Conservation (phyloP, 2,329 filamentous ascomycete genomes). For the Penicillium sp. region DNA sequence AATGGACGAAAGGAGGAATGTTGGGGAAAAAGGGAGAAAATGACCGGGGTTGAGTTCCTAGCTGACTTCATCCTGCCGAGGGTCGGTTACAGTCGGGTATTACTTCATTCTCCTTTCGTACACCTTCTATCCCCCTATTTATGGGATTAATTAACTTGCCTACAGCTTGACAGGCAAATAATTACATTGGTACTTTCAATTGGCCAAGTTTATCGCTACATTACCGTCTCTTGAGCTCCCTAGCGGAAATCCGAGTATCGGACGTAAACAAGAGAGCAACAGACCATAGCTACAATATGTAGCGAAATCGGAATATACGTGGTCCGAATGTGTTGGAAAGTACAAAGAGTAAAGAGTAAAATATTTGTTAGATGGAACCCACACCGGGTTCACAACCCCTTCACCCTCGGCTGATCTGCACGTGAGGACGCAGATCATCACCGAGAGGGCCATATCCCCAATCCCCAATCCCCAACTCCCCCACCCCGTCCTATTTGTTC, state of each 20-base stretch:
- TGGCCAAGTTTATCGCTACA: background rate
- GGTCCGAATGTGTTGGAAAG: background rate
- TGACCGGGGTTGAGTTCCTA: conserved; percentile 10
- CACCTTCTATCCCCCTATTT: background rate
- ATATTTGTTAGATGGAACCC: background rate
- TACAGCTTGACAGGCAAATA: background rate
- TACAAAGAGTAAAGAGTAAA: background rate
- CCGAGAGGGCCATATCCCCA: background rate
- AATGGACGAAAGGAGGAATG: conserved; percentile 6
- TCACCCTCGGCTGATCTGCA: conserved; percentile 5
- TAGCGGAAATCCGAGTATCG: conserved; percentile 1
- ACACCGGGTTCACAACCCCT: background rate
- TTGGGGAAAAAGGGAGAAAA: conserved; percentile 11
- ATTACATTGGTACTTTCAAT: background rate
- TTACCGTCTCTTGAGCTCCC: background rate
- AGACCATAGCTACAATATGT: background rate
- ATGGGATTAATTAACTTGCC: background rate
- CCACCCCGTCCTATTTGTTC: background rate
- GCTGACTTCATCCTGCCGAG: conserved; percentile 27
- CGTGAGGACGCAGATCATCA: conserved; percentile 2
- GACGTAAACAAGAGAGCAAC: background rate
- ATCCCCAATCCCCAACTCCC: background rate
- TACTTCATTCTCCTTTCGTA: background rate
- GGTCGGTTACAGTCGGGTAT: conserved; percentile 27
- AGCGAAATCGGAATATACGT: background rate